Conservation (phyloP, 2,329 filamentous ascomycete species). For the Ophiostoma piceae region DNA sequence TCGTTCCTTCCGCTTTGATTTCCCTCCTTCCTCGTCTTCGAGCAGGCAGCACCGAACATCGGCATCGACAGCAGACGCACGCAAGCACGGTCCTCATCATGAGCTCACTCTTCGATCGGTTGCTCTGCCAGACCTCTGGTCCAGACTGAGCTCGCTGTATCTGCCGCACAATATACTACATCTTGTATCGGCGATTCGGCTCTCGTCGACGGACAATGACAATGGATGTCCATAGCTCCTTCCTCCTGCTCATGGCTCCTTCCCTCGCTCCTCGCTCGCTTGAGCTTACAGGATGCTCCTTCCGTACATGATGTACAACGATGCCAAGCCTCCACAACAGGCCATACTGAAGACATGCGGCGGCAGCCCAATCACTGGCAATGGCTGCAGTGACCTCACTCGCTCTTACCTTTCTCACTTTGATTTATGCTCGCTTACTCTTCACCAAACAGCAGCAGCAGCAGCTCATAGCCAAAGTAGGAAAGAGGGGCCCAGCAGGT, state of each 20-base stretch:
- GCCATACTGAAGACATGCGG: background rate
- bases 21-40: background rate
- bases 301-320: constrained; percentile 18
- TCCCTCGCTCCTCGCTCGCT: background rate
- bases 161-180: background rate
- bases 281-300: background rate
- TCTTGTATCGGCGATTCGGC: background rate
- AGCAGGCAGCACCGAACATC: background rate
- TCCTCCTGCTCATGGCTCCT: background rate
- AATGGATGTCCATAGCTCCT: background rate
- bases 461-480: constrained; percentile 19
- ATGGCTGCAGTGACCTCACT: background rate
- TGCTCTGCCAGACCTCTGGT: background rate
- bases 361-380: background rate
- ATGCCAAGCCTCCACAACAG: constrained; percentile 22
- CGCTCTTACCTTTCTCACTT: background rate
- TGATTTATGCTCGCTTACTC: background rate
- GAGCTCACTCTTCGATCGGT: background rate
- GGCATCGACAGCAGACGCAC: background rate
- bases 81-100: background rate
- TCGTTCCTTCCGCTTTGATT: background rate
- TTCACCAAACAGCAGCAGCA: background rate
- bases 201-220: background rate
- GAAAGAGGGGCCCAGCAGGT: constrained; percentile 25
- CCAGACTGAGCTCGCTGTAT: background rate